phyloP scores from a whole-genome alignment of 1,284 basidiomycete species.

The Fomitopsis palustris region DNA sequence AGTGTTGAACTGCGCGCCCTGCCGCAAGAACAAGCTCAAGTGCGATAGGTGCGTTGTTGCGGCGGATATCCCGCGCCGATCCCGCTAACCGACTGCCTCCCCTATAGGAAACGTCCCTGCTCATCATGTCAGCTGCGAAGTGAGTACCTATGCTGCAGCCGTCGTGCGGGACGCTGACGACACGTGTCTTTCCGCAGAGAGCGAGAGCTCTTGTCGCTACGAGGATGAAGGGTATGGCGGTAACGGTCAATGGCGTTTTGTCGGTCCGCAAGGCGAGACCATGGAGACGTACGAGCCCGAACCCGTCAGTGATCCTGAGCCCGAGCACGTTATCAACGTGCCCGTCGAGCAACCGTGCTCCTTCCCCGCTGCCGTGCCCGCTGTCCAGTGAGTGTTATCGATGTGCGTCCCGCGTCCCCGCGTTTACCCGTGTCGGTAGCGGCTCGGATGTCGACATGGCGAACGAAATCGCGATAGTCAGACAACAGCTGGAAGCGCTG shows the following conservation, averaged over 20 bases:
- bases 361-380: not conserved
- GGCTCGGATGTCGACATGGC: slow-evolving; percentile 57
- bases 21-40: slow-evolving; percentile 79
- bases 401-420: slow-evolving; percentile 25
- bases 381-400: slow-evolving; percentile 7
- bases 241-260: slow-evolving; percentile 31
- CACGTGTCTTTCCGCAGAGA: not conserved
- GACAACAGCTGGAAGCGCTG: slow-evolving; percentile 67
- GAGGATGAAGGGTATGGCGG: not conserved
- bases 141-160: slow-evolving; percentile 20
- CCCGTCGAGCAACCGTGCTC: not conserved
- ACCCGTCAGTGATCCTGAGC: not conserved
- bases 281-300: not conserved
- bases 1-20: slow-evolving; percentile 82
- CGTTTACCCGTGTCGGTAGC: slow-evolving; percentile 5
- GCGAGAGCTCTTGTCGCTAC: not conserved
- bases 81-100: not conserved
- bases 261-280: not conserved
- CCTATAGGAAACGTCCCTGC: slow-evolving; percentile 69
- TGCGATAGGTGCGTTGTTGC: slow-evolving; percentile 62
- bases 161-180: not conserved
- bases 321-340: not conserved
- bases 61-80: not conserved
- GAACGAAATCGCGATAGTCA: slow-evolving; percentile 66
- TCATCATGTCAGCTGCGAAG: slow-evolving; percentile 79